Evolutionary conservation across 306 rosid species (phyloP), one percentile per base, ranked within the genome.

Genomic region (Cucurbita argyrosperma): DNA sequence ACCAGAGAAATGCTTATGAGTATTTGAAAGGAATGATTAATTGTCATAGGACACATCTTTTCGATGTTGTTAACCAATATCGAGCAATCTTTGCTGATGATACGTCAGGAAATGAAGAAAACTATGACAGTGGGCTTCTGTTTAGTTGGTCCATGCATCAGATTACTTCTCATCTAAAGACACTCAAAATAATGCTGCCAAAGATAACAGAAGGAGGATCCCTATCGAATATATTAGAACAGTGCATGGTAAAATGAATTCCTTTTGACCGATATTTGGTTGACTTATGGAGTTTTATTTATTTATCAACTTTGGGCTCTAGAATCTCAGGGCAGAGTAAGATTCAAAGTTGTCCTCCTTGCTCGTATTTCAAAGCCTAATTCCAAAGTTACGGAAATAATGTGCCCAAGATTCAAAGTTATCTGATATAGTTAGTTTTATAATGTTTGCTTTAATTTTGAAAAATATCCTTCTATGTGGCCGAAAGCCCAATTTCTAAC

Each of bases 141-240:
- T 95, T 95, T 85, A 91, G 97, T 80, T 91, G 99, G 99, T 92
- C 97, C 55, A 91, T 88, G 99, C 99, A 95, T 81, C 97, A 91
- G 86, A 91, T 95, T 79, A 82, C 96, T 30, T 80, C 96, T 62
- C 92, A 88, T 76, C 87, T 94, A 52, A 85, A 89, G 82, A 89
- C 96, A 49, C 83, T 94, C 39, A 89, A 88, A 82, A 50, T 88
- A 76, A 89, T 91, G 92, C 96, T 94, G 81, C 97, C 96, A 79
- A 88, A 95, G 87, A 95, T 95, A 82, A 86, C 87, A 54, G 98
- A 90, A 82, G 98, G 97, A 4, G 97, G 91, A 80, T 95, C 97
- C 19, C 86, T 91, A 65, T 89, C 97, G 60, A 95, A 91, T 82
- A 89, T 94, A 80, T 83, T 95, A 88, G 97, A 95, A 74, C 99